Conservation (phyloP, 2,329 filamentous ascomycete genomes). For the Colletotrichum scovillei region DNA sequence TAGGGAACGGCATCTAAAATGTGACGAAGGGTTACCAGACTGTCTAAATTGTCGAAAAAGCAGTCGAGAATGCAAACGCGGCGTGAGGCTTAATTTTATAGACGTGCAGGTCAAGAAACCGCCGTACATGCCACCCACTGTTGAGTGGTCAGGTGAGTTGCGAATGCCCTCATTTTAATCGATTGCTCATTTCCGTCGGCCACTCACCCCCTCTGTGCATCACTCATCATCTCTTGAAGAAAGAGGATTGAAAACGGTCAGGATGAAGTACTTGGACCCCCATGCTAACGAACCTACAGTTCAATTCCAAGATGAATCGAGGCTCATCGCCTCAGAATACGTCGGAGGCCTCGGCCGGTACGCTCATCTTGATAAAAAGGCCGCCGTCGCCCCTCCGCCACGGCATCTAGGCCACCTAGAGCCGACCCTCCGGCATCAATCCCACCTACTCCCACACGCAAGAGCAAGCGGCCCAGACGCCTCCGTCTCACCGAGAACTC, state of each 20-base stretch:
- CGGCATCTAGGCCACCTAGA: slow-evolving; percentile 40
- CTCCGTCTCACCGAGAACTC: slow-evolving; percentile 28
- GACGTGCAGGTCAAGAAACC: slow-evolving; percentile 81
- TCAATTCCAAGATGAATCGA: slow-evolving; percentile 88
- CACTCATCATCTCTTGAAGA: background rate
- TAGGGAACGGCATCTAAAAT: slow-evolving; percentile 89
- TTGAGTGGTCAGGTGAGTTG: slow-evolving; percentile 72
- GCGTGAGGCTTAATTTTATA: slow-evolving; percentile 90
- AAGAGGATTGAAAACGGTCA: background rate
- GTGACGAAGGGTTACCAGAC: slow-evolving; percentile 77
- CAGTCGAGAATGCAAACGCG: slow-evolving; percentile 85
- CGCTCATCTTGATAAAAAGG: slow-evolving; percentile 59
- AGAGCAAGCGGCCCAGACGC: slow-evolving; percentile 19
- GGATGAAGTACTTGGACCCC: background rate
- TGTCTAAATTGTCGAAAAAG: slow-evolving; percentile 90
- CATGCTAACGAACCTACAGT: slow-evolving; percentile 56
- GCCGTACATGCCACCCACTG: slow-evolving; percentile 69
- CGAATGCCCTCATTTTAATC: background rate
- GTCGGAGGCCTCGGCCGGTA: slow-evolving; percentile 82
- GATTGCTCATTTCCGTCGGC: background rate
- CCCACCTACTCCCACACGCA: slow-evolving; percentile 34
- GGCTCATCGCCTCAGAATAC: slow-evolving; percentile 91
- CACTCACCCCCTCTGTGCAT: too few relatives aligned
- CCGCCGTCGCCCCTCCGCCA: slow-evolving; percentile 30
- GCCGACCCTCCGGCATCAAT: slow-evolving; percentile 41